Percentiles rank a stretch among this genome's conserved stretches.
Evolutionary conservation across 148 eudicot genomes (phyloP).

Genomic region (Fagopyrum homotropicum): DNA sequence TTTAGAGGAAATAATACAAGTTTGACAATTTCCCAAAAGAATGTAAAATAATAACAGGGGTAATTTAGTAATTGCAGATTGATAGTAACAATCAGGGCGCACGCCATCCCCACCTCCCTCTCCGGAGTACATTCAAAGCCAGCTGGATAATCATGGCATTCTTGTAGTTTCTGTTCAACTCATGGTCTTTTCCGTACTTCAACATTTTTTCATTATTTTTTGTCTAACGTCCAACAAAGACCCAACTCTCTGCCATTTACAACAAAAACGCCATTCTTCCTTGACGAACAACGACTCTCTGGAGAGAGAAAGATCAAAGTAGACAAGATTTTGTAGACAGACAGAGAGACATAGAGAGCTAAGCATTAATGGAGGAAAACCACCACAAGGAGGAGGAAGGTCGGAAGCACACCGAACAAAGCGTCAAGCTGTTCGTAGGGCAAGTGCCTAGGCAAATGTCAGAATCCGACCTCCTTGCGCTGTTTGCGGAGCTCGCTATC

Average conservation of each 20-base stretch:
- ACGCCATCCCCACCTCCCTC: no score
- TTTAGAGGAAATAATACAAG: no score
- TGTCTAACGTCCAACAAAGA: constrained; percentile 22
- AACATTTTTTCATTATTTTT: neutral
- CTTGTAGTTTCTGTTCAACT: neutral
- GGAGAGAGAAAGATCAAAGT: constrained; percentile 5
- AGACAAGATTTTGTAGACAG: neutral
- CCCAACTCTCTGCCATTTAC: constrained; percentile 45
- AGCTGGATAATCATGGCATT: constrained; percentile 2
- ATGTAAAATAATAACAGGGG: no score
- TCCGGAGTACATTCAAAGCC: no score
- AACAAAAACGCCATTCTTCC: constrained; percentile 26
- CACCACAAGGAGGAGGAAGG: neutral
- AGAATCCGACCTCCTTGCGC: constrained; percentile 49
- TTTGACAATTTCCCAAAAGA: no score
- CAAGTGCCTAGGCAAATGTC: constrained; percentile 92
- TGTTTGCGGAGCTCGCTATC: constrained; percentile 60
- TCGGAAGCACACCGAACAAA: constrained; percentile 45
- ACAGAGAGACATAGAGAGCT: neutral
- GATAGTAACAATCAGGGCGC: no score
- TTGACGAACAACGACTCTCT: constrained; percentile 28
- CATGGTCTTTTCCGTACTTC: neutral
- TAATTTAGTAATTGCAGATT: no score
- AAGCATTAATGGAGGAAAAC: constrained; percentile 35
- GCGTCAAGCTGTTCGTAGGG: constrained; percentile 96